Conservation (phyloP, 495 filamentous ascomycete species). For the Penicillium parvum region DNA sequence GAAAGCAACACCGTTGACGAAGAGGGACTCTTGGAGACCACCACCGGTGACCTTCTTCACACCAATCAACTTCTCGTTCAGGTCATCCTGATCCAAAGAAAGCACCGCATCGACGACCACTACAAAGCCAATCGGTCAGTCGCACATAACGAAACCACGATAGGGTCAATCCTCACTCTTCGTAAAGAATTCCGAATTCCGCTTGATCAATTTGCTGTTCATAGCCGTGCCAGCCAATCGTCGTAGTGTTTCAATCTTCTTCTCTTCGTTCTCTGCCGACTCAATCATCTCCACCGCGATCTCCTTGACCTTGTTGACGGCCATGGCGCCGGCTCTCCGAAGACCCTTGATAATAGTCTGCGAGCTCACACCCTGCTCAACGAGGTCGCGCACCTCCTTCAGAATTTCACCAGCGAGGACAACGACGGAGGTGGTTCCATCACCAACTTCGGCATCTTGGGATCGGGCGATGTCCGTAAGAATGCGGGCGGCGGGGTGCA, state of each 20-base stretch:
- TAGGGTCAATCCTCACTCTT: slow-evolving; percentile 65
- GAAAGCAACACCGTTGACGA: slow-evolving; percentile 97
- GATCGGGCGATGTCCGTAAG: slow-evolving; percentile 97
- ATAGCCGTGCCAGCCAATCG: slow-evolving; percentile 96
- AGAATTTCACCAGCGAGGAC: slow-evolving; percentile 94
- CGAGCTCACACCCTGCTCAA: slow-evolving; percentile 94
- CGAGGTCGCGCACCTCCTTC: slow-evolving; percentile 90
- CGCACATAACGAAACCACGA: neutral
- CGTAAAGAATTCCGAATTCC: slow-evolving; percentile 94
- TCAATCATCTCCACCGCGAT: slow-evolving; percentile 78
- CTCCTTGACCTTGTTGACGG: slow-evolving; percentile 98
- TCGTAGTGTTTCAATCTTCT: slow-evolving; percentile 81
- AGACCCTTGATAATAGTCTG: slow-evolving; percentile 97
- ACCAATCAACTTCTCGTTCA: slow-evolving; percentile 97
- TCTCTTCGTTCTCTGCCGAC: slow-evolving; percentile 56
- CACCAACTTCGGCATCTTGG: slow-evolving; percentile 97
- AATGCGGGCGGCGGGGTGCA: slow-evolving; percentile 96
- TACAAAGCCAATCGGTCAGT: slow-evolving; percentile 27
- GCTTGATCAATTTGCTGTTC: slow-evolving; percentile 98
- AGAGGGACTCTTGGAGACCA: slow-evolving; percentile 92
- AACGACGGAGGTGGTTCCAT: slow-evolving; percentile 95
- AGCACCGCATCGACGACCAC: slow-evolving; percentile 98
- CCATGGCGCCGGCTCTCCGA: slow-evolving; percentile 81
- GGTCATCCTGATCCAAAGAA: slow-evolving; percentile 93
- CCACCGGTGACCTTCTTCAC: slow-evolving; percentile 97